Evolutionary conservation across 257 asterid genomes (phyloP).

Genomic region (Nicotiana obtusifolia): DNA sequence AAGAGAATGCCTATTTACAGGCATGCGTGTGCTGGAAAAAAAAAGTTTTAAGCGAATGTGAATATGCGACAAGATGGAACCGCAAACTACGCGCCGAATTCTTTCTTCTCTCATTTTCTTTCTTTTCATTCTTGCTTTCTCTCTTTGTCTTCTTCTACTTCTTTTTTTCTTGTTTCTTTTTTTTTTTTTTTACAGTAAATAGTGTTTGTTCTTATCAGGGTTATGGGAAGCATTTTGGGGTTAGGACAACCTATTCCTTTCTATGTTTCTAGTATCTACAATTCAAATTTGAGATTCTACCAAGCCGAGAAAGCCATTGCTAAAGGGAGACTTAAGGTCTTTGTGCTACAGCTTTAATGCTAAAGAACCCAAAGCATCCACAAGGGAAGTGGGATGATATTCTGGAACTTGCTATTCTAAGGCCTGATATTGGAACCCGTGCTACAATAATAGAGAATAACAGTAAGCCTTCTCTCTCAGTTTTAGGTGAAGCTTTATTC

Average conservation of each 20-base stretch:
- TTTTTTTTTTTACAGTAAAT: no score
- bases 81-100: no score
- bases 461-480: slow-evolving; percentile 37
- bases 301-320: slow-evolving; percentile 79
- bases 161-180: no score
- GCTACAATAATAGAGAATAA: slow-evolving; percentile 33
- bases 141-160: no score
- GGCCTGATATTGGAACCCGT: slow-evolving; percentile 54
- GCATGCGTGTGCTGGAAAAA: no score
- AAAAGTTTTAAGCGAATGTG: no score
- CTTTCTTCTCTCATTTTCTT: no score
- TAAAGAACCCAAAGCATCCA: slow-evolving; percentile 90
- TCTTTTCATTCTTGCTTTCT: no score
- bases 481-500: slow-evolving; percentile 71
- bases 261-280: slow-evolving; percentile 59
- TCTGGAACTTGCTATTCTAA: slow-evolving; percentile 67
- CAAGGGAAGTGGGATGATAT: slow-evolving; percentile 97
- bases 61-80: no score
- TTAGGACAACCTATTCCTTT: slow-evolving; percentile 57
- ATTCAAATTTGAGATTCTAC: slow-evolving; percentile 62
- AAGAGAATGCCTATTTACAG: no score
- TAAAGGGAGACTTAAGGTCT: slow-evolving; percentile 69
- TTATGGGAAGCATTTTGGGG: slow-evolving; percentile 96
- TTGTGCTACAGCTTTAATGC: slow-evolving; percentile 79
- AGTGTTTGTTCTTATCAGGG: no score